Conservation (phyloP, 2,329 filamentous ascomycete species). For the Lecanosticta acicola region DNA sequence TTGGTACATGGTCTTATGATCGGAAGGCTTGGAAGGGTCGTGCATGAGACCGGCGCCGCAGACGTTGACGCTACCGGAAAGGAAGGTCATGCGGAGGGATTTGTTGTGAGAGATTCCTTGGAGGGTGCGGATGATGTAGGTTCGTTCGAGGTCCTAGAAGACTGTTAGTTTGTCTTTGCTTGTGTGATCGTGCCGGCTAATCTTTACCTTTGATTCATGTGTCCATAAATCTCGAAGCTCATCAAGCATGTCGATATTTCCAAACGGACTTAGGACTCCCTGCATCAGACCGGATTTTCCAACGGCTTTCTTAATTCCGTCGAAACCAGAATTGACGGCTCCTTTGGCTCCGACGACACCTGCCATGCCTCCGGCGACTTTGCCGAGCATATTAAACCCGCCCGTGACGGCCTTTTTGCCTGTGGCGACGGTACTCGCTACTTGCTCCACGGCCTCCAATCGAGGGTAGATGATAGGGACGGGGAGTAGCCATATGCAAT, state of each 20-base stretch:
- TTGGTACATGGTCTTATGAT: slow-evolving; percentile 99
- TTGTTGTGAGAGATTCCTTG: slow-evolving; percentile 95
- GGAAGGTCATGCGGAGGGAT: slow-evolving; percentile 91
- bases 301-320: slow-evolving; percentile 90
- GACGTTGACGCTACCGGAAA: slow-evolving; percentile 85
- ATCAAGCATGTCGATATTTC: slow-evolving; percentile 89
- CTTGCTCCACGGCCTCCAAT: slow-evolving; percentile 82
- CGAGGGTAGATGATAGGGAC: slow-evolving; percentile 88
- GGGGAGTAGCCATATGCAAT: slow-evolving; percentile 93
- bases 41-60: slow-evolving; percentile 91
- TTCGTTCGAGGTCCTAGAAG: slow-evolving; percentile 76
- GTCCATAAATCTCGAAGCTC: slow-evolving; percentile 97
- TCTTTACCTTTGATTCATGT: slow-evolving; percentile 75
- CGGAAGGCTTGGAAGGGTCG: slow-evolving; percentile 81
- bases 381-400: slow-evolving; percentile 91
- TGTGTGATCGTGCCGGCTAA: slow-evolving; percentile 8
- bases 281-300: slow-evolving; percentile 96
- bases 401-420: slow-evolving; percentile 96
- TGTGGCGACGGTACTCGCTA: slow-evolving; percentile 85
- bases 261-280: slow-evolving; percentile 89
- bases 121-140: slow-evolving; percentile 90
- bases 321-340: slow-evolving; percentile 86
- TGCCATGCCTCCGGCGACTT: slow-evolving; percentile 89
- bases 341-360: slow-evolving; percentile 94
- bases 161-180: slow-evolving; percentile 4